Base-by-base conservation (phyloP, 202 grass and related monocot genomes). In the Elaeis oleifera region DNA sequence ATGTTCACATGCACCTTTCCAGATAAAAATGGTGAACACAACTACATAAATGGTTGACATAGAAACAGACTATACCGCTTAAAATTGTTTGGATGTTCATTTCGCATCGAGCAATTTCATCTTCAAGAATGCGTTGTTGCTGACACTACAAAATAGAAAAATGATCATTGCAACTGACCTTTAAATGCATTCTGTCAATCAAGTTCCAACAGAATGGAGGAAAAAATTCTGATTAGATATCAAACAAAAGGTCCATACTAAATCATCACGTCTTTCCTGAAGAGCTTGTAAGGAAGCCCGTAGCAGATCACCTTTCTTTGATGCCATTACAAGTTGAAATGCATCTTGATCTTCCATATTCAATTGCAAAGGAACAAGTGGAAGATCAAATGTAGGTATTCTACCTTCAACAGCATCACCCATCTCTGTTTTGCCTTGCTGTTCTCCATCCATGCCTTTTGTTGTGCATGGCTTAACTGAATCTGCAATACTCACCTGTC, bases 81-180 rank as follows among this genome's bases (percentile, higher is more conserved):
- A 80, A 78, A 55, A 90, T 76, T 57, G 49, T 76, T 44, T 84
- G 80, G 57, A 87, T 81, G 48, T 95, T 77, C 86, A 86, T 87
- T 60, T 90, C 90, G 52, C 67, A 82, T 16, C 75, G 68, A 81
- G 83, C 77, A 65, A 69, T 66, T 83, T 58, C 67, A 48, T 95
- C 90, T 71, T 74, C 80, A 61, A 84, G 20, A 23, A 36, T 28
- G n/a, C 71, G 59, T 31, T 80, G 75, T 54, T 85, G 65, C 59
- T 6, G 61, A 78, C 58, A 65, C 91, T 96, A 80, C 58, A 78
- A 76, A 8, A 68, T 55, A 69, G 54, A 66, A 68, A n/a, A 19
- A 15, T 54, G 50, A 70, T 27, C 18, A 64, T 18, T 23, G 22
- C 24, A 54, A 53, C 9, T 67, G 61, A 25, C 51, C 50, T 71